These are phyloP conservation scores for Basidiobolus meristosporus DNA, from an alignment of 371 early-diverging fungal genomes.

Conservation along the genomic window DNA sequence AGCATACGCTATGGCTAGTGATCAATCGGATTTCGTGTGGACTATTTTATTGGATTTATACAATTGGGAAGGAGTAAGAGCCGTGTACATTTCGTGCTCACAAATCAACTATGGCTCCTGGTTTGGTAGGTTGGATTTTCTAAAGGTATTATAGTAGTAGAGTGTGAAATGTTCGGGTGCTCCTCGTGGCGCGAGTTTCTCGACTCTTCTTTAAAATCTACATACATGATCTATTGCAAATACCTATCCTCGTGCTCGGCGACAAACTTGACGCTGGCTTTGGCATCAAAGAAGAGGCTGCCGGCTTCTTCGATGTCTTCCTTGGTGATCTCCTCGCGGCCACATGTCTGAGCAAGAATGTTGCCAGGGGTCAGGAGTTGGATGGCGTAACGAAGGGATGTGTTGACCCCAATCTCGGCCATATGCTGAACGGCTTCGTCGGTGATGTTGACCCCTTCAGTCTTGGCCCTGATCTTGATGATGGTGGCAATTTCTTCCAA, in stretches of 20 bases:
- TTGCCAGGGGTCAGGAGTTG: slow-evolving; percentile 89
- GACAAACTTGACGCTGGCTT: slow-evolving; percentile 55
- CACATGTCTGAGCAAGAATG: slow-evolving; percentile 68
- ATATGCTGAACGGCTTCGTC: slow-evolving; percentile 57
- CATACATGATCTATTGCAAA: slow-evolving; percentile 4
- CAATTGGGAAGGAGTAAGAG: too few relatives aligned
- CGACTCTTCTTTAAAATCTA: too few relatives aligned
- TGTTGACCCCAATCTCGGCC: slow-evolving; percentile 65
- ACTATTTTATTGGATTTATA: too few relatives aligned
- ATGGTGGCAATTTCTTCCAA: slow-evolving; percentile 81
- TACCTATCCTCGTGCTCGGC: slow-evolving; percentile 14
- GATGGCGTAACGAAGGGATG: slow-evolving; percentile 88
- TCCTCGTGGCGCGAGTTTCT: too few relatives aligned
- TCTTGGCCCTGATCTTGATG: slow-evolving; percentile 77
- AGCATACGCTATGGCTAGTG: too few relatives aligned
- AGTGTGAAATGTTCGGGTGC: too few relatives aligned
- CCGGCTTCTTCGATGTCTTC: slow-evolving; percentile 75
- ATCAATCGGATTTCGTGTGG: too few relatives aligned
- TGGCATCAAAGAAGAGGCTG: slow-evolving; percentile 80
- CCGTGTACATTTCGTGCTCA: too few relatives aligned
- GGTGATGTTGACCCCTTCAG: slow-evolving; percentile 57
- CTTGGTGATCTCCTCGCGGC: slow-evolving; percentile 49
- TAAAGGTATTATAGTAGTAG: too few relatives aligned
- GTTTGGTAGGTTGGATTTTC: too few relatives aligned
- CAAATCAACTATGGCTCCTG: too few relatives aligned